phyloP scores from a whole-genome alignment of 1,284 basidiomycete species.

The Baeospora myosura region DNA sequence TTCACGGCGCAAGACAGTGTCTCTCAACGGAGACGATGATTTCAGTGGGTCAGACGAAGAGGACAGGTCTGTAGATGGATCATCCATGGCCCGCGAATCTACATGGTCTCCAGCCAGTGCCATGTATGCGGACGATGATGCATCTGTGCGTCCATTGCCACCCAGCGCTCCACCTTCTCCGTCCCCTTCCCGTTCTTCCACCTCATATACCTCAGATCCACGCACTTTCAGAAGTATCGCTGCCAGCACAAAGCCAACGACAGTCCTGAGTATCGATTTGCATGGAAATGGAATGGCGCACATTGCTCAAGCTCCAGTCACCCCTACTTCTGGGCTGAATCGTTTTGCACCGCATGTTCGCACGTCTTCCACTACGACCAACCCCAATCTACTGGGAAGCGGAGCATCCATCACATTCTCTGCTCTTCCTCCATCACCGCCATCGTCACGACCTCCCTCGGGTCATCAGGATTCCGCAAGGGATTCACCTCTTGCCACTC shows the following conservation, averaged over 20 bases:
- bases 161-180: slow-evolving; percentile 81
- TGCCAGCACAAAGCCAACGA: slow-evolving; percentile 93
- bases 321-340: slow-evolving; percentile 42
- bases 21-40: slow-evolving; percentile 54
- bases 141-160: slow-evolving; percentile 78
- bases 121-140: slow-evolving; percentile 82
- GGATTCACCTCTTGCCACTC: slow-evolving; percentile 1
- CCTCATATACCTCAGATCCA: slow-evolving; percentile 73
- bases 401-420: slow-evolving; percentile 66
- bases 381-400: slow-evolving; percentile 31
- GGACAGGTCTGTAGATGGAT: slow-evolving; percentile 38
- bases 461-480: slow-evolving; percentile 31
- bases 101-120: slow-evolving; percentile 69
- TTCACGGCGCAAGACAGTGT: slow-evolving; percentile 51
- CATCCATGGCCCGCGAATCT: slow-evolving; percentile 57
- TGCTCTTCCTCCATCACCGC: slow-evolving; percentile 46
- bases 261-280: slow-evolving; percentile 81
- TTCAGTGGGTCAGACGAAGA: slow-evolving; percentile 33
- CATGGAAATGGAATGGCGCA: slow-evolving; percentile 75
- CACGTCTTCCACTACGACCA: slow-evolving; percentile 47
- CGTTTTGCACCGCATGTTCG: slow-evolving; percentile 51
- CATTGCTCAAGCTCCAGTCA: slow-evolving; percentile 79
- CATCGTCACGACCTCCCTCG: slow-evolving; percentile 39
- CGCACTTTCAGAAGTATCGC: slow-evolving; percentile 74
- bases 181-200: slow-evolving; percentile 71